phyloP scores from a whole-genome alignment of 1,139 yeast species.

The Zygoascus sp. region DNA sequence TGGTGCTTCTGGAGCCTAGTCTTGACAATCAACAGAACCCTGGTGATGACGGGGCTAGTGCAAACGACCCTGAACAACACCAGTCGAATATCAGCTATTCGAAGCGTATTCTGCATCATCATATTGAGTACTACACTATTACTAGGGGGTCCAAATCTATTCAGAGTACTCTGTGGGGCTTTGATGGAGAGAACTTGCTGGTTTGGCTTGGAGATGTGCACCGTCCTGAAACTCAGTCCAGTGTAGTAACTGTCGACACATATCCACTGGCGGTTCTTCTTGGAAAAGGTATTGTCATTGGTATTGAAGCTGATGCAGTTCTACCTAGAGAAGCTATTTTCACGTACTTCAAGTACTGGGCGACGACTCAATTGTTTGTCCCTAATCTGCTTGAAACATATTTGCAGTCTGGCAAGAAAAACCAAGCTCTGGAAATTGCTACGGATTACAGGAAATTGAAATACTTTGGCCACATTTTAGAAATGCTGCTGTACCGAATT shows the following conservation, averaged over 20 bases:
- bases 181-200: constrained; percentile 39
- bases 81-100: constrained; percentile 16
- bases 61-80: constrained; percentile 8
- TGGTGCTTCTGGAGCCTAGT: constrained; percentile 25
- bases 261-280: constrained; percentile 39
- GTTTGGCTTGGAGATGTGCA: constrained; percentile 28
- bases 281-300: constrained; percentile 39
- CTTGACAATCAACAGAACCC: neutral
- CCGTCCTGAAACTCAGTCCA: constrained; percentile 2
- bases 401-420: constrained; percentile 25
- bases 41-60: neutral
- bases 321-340: constrained; percentile 34
- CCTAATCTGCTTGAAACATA: constrained; percentile 35
- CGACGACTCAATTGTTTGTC: constrained; percentile 37
- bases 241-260: constrained; percentile 30
- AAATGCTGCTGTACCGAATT: constrained; percentile 41
- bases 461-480: constrained; percentile 47
- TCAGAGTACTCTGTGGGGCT: constrained; percentile 37
- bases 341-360: constrained; percentile 33
- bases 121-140: constrained; percentile 29
- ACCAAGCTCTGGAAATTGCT: constrained; percentile 34
- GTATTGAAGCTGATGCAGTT: constrained; percentile 38
- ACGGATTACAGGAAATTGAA: constrained; percentile 40
- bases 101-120: constrained; percentile 27
- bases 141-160: constrained; percentile 18